Evolutionary conservation across 2,329 filamentous ascomycete genomes (phyloP).

Genomic region (Diatrype stigma): DNA sequence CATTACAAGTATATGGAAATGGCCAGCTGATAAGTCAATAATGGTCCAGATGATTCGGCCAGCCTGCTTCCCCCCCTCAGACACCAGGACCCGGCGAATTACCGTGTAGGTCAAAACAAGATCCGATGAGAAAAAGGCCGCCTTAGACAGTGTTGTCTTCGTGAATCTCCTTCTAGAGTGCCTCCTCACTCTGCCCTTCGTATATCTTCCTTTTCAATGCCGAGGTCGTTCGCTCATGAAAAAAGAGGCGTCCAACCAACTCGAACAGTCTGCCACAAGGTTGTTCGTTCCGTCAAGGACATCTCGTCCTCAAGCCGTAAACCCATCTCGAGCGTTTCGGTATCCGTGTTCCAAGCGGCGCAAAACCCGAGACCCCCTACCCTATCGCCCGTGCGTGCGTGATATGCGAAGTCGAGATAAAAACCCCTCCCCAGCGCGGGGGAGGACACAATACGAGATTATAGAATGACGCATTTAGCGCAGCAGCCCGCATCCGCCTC

Average conservation of each 20-base stretch:
- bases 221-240: slow-evolving; percentile 23
- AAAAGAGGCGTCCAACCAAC: slow-evolving; percentile 24
- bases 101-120: slow-evolving; percentile 20
- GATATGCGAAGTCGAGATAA: slow-evolving; percentile 7
- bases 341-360: not conserved
- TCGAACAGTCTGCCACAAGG: slow-evolving; percentile 26
- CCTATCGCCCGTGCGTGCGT: slow-evolving; percentile 11
- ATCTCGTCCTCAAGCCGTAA: slow-evolving; percentile 13
- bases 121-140: slow-evolving; percentile 15
- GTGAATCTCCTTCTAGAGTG: slow-evolving; percentile 10
- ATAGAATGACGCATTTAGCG: slow-evolving; percentile 85
- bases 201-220: slow-evolving; percentile 22
- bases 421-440: not conserved
- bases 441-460: slow-evolving; percentile 28
- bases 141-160: slow-evolving; percentile 21
- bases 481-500: slow-evolving; percentile 74
- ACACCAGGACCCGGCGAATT: slow-evolving; percentile 16
- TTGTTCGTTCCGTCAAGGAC: slow-evolving; percentile 24
- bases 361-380: slow-evolving; percentile 3
- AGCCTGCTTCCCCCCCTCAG: slow-evolving; percentile 14
- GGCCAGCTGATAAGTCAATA: slow-evolving; percentile 24
- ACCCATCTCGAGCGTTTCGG: not conserved
- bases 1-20: slow-evolving; percentile 29
- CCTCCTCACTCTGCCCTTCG: slow-evolving; percentile 14
- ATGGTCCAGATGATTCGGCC: slow-evolving; percentile 20